Percentiles rank a stretch among this genome's conserved stretches.
Evolutionary conservation across 129 eudicot genomes (phyloP).

Genomic region (Tagetes erecta): DNA sequence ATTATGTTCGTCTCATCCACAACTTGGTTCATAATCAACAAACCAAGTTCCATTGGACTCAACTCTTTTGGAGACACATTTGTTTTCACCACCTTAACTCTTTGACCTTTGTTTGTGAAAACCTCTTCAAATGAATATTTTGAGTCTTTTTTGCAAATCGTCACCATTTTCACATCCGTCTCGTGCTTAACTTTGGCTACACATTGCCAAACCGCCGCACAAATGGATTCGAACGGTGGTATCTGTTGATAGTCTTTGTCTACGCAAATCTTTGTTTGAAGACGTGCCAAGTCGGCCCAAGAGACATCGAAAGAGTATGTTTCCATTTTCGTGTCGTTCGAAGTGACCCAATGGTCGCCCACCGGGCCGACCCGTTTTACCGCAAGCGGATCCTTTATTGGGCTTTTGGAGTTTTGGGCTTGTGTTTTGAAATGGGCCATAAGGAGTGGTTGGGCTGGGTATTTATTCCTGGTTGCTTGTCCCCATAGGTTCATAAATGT

Average conservation of each 20-base stretch:
- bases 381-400: constrained; percentile 38
- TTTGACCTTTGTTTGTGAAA: constrained; percentile 45
- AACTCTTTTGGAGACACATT: constrained; percentile 34
- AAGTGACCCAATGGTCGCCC: constrained; percentile 56
- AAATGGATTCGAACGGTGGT: constrained; percentile 59
- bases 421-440: constrained; percentile 23
- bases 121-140: constrained; percentile 14
- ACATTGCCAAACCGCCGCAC: constrained; percentile 59
- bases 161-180: constrained; percentile 45
- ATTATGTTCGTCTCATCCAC: constrained; percentile 49
- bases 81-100: constrained; percentile 51
- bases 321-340: constrained; percentile 31
- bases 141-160: constrained; percentile 43
- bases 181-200: constrained; percentile 44
- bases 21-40: constrained; percentile 36
- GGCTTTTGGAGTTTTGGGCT: constrained; percentile 14
- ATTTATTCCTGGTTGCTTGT: constrained; percentile 28
- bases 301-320: constrained; percentile 41
- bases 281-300: constrained; percentile 35
- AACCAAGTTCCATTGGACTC: constrained; percentile 40
- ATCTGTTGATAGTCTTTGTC: constrained; percentile 13
- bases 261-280: constrained; percentile 44
- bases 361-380: constrained; percentile 66
- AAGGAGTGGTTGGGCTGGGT: constrained; percentile 34
- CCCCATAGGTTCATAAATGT: constrained; percentile 53